These are phyloP conservation scores for Tephrocybe sp. DNA, from an alignment of 768 basidiomycete species.

Conservation along the genomic window DNA sequence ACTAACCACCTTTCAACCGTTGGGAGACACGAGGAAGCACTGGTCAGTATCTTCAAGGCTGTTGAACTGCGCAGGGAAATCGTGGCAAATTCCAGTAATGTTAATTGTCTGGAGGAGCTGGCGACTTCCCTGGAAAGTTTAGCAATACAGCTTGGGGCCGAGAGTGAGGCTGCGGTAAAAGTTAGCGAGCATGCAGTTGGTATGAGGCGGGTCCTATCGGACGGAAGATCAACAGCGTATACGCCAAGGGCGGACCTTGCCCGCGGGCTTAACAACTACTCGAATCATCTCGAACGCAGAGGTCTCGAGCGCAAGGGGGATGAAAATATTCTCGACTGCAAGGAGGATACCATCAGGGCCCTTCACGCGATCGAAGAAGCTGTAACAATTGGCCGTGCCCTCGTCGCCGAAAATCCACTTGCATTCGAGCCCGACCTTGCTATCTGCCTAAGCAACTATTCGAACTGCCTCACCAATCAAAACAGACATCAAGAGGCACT, in stretches of 20 bases:
- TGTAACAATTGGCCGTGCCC: not conserved
- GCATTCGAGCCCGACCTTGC: constrained; percentile 2
- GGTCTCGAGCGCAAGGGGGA: no score
- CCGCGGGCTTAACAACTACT: constrained; percentile 2
- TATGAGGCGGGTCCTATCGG: not conserved
- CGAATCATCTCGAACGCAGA: constrained; percentile 5
- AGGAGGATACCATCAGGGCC: no score
- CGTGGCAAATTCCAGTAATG: not conserved
- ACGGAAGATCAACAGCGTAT: not conserved
- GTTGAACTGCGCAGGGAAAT: constrained; percentile 4
- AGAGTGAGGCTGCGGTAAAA: not conserved
- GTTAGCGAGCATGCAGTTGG: constrained; percentile 1
- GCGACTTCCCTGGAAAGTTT: constrained; percentile 1
- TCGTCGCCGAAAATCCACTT: not conserved
- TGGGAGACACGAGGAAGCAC: constrained; percentile 1
- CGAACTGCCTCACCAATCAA: constrained; percentile 1
- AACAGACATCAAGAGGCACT: constrained; percentile 2
- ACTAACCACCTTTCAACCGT: constrained; percentile 1
- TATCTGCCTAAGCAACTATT: not conserved
- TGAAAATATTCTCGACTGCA: no score
- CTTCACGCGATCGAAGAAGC: not conserved
- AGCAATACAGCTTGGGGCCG: not conserved
- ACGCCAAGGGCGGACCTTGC: constrained; percentile 1
- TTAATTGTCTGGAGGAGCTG: constrained; percentile 2
- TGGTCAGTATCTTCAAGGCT: not conserved